Evolutionary conservation across 495 filamentous ascomycete genomes (phyloP), one percentile per base, ranked within the genome.

Genomic region (Tuber calosporum): DNA sequence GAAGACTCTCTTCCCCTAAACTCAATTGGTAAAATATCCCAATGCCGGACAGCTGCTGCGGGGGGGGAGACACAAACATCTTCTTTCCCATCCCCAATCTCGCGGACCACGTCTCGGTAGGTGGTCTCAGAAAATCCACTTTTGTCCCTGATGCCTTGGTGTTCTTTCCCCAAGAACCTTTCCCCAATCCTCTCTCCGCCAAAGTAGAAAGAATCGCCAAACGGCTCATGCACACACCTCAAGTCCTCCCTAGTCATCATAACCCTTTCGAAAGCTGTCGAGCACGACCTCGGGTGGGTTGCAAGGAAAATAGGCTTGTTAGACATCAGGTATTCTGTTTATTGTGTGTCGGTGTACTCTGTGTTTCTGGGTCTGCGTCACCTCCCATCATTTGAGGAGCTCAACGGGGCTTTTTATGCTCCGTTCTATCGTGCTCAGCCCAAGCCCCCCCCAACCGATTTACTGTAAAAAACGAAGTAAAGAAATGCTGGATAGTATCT

Each of bases 201-300:
- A 79, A 90, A 97, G 83, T 99, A 97, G 83, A 92, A 99, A 72
- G 93, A 92, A 82, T 99, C 95, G 22, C 95, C 95, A 79, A 97
- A 97, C 1, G 95, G 95, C 82, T 99, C 95, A 82, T 99, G 95
- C 77, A 94, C 83, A 82, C 93, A 96, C 75, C 88, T 84, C 40
- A 99, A 87, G 75, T 94, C 90, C 38, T 86, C 85, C 74, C 91
- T 89, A 75, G 94, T 97, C 95, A 99, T 97, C 82, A 99, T 97
- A 74, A 97, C 95, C 80, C 94, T 86, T 84, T 99, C 95, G 83
- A 97, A 99, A 0, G 94, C 95, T 34, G 95, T 97, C 13, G 93
- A 97, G 83, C 93, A 96, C 73, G 95, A 91, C 79, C 95, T 86
- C 8, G 95, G 95, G 83, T 98, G 95, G 71, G 95, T 97, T 36